These are phyloP conservation scores for Talaromyces sp. DNA, from an alignment of 2,329 filamentous ascomycete species.

Conservation along the genomic window DNA sequence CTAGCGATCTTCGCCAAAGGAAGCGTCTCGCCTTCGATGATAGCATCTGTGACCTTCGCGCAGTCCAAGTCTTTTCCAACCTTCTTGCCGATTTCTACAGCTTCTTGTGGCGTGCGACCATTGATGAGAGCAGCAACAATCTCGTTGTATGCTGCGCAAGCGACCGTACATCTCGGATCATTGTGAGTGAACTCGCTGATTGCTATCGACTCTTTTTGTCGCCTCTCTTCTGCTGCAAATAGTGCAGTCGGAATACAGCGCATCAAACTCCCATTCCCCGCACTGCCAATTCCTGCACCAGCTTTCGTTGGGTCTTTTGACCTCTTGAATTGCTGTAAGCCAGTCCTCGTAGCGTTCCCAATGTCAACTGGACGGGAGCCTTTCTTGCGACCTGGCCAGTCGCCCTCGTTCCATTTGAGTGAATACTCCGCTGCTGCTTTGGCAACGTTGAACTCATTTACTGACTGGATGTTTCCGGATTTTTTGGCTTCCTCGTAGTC, in stretches of 20 bases:
- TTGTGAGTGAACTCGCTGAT: slow-evolving; percentile 12
- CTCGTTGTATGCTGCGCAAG: slow-evolving; percentile 12
- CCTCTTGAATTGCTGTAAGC: not conserved
- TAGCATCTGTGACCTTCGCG: not conserved
- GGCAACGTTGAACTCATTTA: not conserved
- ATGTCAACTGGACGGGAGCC: slow-evolving; percentile 7
- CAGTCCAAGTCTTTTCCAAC: not conserved
- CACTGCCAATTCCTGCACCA: slow-evolving; percentile 1
- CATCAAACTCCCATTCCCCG: slow-evolving; percentile 8
- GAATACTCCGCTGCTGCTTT: slow-evolving; percentile 6
- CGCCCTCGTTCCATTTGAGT: slow-evolving; percentile 10
- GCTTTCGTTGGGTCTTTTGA: not conserved
- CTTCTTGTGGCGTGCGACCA: not conserved
- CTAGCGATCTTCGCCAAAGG: not conserved
- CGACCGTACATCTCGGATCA: slow-evolving; percentile 6
- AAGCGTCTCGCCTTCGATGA: slow-evolving; percentile 6
- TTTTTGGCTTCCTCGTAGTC: not conserved
- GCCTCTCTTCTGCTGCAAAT: not conserved
- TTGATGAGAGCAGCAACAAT: not conserved
- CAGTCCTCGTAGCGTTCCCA: slow-evolving; percentile 1
- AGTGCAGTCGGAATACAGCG: slow-evolving; percentile 8
- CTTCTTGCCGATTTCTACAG: not conserved
- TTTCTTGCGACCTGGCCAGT: slow-evolving; percentile 8
- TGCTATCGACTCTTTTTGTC: not conserved
- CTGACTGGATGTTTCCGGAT: not conserved